Evolutionary conservation across 129 eudicot species (phyloP).

Genomic region (Flaveria robusta): DNA sequence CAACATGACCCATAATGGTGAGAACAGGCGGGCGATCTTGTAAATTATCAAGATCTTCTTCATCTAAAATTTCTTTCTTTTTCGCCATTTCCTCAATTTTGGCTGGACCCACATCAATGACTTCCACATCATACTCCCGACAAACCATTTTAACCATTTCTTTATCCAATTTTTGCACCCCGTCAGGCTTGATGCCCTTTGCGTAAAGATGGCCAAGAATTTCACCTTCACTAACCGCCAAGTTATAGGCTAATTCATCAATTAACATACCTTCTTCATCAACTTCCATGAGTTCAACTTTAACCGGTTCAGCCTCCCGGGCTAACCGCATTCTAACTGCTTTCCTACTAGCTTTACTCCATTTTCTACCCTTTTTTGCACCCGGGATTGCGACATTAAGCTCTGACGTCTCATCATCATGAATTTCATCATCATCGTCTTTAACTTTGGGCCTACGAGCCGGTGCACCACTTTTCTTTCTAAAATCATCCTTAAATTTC

Average conservation of each 20-base stretch:
- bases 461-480: conserved; percentile 53
- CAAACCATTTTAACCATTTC: conserved; percentile 94
- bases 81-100: conserved; percentile 80
- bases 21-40: conserved; percentile 94
- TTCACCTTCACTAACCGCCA: conserved; percentile 90
- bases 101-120: conserved; percentile 64
- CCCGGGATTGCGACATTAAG: conserved; percentile 66
- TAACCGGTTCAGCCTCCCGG: conserved; percentile 82
- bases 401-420: conserved; percentile 67
- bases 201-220: conserved; percentile 70
- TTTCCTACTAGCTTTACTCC: conserved; percentile 88
- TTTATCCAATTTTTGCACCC: conserved; percentile 74
- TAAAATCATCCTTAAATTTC: conserved; percentile 59
- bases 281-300: conserved; percentile 90
- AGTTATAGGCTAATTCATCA: conserved; percentile 85
- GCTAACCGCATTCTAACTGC: conserved; percentile 95
- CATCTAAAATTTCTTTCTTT: conserved; percentile 85
- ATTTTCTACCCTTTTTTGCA: conserved; percentile 83
- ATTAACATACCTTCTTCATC: conserved; percentile 78
- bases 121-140: conserved; percentile 85
- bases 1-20: conserved; percentile 98
- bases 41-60: conserved; percentile 74
- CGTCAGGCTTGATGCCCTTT: conserved; percentile 83
- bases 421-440: conserved; percentile 27
- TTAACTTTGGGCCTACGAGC: conserved; percentile 61